Conservation (phyloP, 352 stramenopile genomes). For the Aphanomyces invadans region DNA sequence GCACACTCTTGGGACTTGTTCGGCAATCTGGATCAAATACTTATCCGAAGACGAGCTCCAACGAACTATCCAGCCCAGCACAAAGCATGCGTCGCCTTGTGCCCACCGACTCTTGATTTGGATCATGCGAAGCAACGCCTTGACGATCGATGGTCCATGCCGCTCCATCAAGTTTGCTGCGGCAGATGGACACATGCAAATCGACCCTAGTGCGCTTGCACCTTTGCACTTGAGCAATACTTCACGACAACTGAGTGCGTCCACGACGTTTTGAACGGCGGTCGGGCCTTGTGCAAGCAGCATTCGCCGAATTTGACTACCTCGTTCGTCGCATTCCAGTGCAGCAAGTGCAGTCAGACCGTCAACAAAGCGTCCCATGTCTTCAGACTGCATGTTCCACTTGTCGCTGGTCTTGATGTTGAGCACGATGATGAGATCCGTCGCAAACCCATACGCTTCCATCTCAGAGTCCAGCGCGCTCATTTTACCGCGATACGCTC, state of each 20-base stretch:
- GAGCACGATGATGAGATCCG: conserved; percentile 21
- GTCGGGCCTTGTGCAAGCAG: conserved; percentile 14
- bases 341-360: conserved; percentile 20
- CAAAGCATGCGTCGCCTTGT: conserved; percentile 24
- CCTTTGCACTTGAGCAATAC: conserved; percentile 24
- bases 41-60: background rate
- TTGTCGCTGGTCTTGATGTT: conserved; percentile 9
- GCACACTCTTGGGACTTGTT: conserved; percentile 1
- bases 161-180: background rate
- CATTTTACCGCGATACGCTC: background rate
- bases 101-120: conserved; percentile 22
- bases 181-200: conserved; percentile 15
- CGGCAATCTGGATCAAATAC: background rate
- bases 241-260: conserved; percentile 20
- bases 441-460: conserved; percentile 17
- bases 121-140: conserved; percentile 14
- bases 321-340: conserved; percentile 16
- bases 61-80: conserved; percentile 23
- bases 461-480: conserved; percentile 13
- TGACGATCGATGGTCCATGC: background rate
- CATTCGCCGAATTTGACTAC: conserved; percentile 12
- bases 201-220: conserved; percentile 20
- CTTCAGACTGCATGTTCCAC: conserved; percentile 25
- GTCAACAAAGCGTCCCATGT: conserved; percentile 22
- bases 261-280: conserved; percentile 10